Base-by-base conservation (phyloP, 73 alveolate genomes). In the Breviolum minutum region DNA sequence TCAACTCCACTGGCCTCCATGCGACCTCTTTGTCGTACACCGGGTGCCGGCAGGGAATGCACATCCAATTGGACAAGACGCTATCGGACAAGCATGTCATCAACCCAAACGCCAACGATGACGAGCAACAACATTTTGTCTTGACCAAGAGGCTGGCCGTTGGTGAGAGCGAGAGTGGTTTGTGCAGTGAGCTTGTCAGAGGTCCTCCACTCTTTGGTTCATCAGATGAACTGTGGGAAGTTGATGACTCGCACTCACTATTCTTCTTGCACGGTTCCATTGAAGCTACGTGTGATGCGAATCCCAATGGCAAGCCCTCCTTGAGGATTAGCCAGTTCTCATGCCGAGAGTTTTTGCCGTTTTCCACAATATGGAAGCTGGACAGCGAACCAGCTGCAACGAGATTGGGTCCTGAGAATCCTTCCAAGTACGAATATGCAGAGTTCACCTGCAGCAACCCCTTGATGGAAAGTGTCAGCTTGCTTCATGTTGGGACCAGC, bases 381-480 rank as follows among this genome's bases (percentile, higher is more conserved):
- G 96, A 90, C 64, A 32, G 73, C 30, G 63, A 29, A 26, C 61
- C 73, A 54, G 85, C 62, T 11, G 62, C 66, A 26, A 64, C 26
- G 63, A 29, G 40, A 13, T 7, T n/a, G 64, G n/a, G 22, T 40
- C 54, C 5, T 6, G 19, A 64, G 48, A 32, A 26, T 24, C 11
- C 24, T 29, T 8, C 96, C 22, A 63, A 26, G 89, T 91, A 32
- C 80, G 97, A 91, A 29, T 91, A 66, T 27, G 88, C 97, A 6
- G 97, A 71, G 89, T 91, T 91, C 24, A 19, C 76, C 10, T 91
- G 97, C 89, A 63, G 90, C 71, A 80, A 91, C 80, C 97, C 97
- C 6, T 27, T 91, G n/a, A n/a, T 9, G 2, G 32, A 54, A 26
- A 11, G 73, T 3, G 62, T 89, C 64, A 80, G 29, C 71, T 54